Evolutionary conservation across 2,329 filamentous ascomycete species (phyloP).

Genomic region (Colletotrichum tanaceti): DNA sequence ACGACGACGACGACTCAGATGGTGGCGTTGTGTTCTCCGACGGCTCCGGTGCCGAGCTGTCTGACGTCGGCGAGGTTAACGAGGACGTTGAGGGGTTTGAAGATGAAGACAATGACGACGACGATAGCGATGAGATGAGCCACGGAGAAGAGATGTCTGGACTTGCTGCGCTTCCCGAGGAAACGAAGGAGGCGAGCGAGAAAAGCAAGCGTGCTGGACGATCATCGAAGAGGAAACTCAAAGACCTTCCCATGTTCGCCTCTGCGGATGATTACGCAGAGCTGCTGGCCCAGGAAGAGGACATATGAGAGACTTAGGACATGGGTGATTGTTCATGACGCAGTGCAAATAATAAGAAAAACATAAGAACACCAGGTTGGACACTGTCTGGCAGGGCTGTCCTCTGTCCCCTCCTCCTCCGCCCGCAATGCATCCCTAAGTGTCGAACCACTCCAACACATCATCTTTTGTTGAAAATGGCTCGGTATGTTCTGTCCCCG

Average conservation of each 20-base stretch:
- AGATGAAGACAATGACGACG: constrained; percentile 68
- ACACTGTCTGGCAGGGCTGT: background rate
- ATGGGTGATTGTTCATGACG: background rate
- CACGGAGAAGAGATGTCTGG: constrained; percentile 39
- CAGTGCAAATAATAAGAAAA: background rate
- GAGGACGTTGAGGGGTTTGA: constrained; percentile 53
- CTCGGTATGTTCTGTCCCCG: constrained; percentile 58
- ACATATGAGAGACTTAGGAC: constrained; percentile 44
- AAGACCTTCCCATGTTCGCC: constrained; percentile 90
- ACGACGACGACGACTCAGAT: constrained; percentile 48
- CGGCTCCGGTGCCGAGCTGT: constrained; percentile 59
- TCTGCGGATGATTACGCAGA: constrained; percentile 94
- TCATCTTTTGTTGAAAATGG: constrained; percentile 61
- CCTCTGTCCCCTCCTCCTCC: too few relatives aligned
- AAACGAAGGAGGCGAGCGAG: constrained; percentile 48
- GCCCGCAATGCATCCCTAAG: constrained; percentile 43
- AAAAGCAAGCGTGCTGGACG: constrained; percentile 55
- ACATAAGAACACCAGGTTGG: too few relatives aligned
- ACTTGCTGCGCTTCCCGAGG: background rate
- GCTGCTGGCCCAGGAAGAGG: constrained; percentile 79
- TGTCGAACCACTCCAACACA: constrained; percentile 65
- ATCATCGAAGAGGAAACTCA: constrained; percentile 85
- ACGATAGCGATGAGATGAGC: constrained; percentile 54
- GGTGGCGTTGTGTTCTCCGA: constrained; percentile 44
- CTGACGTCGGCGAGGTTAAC: constrained; percentile 56